Percentiles rank a stretch among this genome's conserved stretches.
Evolutionary conservation across 257 asterid genomes (phyloP).

Genomic region (Jaltomata sinuosa): DNA sequence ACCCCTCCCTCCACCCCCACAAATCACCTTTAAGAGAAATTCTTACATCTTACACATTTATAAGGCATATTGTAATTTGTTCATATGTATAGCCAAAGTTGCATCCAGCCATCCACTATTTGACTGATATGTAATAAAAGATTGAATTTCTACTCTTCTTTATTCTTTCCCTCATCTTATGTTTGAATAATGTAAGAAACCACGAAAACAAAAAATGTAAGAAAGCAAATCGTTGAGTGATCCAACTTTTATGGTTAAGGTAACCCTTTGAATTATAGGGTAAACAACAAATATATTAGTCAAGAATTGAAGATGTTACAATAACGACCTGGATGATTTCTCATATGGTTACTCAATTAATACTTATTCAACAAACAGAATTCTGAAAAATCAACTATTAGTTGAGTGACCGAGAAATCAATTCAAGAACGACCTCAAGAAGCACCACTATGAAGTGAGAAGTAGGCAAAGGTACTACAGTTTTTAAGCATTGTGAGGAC

Average conservation of each 20-base stretch:
- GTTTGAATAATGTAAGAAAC: not conserved
- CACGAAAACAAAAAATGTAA: too few species aligned
- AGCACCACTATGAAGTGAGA: conserved; percentile 16
- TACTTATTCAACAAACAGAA: not conserved
- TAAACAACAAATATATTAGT: not conserved
- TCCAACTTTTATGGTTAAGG: not conserved
- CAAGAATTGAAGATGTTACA: not conserved
- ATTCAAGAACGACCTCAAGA: not conserved
- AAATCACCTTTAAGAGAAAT: conserved; percentile 5
- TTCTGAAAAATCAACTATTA: not conserved
- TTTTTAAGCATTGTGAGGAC: conserved; percentile 27
- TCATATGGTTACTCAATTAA: not conserved
- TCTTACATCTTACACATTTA: conserved; percentile 1
- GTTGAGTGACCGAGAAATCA: not conserved
- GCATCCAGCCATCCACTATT: not conserved
- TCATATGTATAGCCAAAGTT: not conserved
- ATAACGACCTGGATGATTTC: not conserved
- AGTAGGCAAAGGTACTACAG: conserved; percentile 8
- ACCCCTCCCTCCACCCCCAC: not conserved
- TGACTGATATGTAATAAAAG: not conserved
- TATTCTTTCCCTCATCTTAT: not conserved
- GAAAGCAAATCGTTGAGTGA: not conserved
- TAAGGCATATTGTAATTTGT: not conserved
- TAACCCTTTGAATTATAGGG: not conserved
- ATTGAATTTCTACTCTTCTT: not conserved